These are phyloP conservation scores for Rhizopogon sp. DNA, from an alignment of 768 basidiomycete species.

Conservation along the genomic window DNA sequence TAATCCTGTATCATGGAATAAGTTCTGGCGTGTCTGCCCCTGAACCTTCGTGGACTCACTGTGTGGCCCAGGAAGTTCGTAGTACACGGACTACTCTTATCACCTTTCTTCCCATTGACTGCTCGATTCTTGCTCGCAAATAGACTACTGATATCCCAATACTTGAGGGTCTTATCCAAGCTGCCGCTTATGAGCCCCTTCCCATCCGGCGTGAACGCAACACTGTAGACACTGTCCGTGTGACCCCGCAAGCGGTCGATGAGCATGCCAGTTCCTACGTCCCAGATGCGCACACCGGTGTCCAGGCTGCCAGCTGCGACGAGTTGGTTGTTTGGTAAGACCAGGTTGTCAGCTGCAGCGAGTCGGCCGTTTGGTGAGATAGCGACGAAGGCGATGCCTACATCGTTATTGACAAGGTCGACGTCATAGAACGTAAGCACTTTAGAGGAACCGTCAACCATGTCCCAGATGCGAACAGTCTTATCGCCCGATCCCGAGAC, in stretches of 20 bases:
- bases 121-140: conserved; percentile 23
- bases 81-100: conserved; percentile 22
- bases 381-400: conserved; percentile 19
- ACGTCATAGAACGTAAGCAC: conserved; percentile 23
- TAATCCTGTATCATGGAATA: conserved; percentile 18
- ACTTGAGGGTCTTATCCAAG: conserved; percentile 28
- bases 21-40: background rate
- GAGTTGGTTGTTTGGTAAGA: conserved; percentile 30
- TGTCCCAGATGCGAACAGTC: conserved; percentile 31
- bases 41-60: conserved; percentile 6
- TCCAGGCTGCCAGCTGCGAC: conserved; percentile 50
- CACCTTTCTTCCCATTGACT: conserved; percentile 28
- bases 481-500: conserved; percentile 32
- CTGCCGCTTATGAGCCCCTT: conserved; percentile 24
- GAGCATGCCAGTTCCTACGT: conserved; percentile 34
- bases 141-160: conserved; percentile 37
- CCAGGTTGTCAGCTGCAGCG: conserved; percentile 49
- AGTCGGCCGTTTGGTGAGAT: conserved; percentile 31
- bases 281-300: conserved; percentile 48
- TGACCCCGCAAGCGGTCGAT: conserved; percentile 18
- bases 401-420: conserved; percentile 14
- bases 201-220: conserved; percentile 24
- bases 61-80: conserved; percentile 27
- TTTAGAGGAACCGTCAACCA: conserved; percentile 25
- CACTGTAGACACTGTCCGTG: conserved; percentile 22